These are phyloP conservation scores for Diaporthe sp. DNA, from an alignment of 2,329 filamentous ascomycete genomes.

Conservation along the genomic window DNA sequence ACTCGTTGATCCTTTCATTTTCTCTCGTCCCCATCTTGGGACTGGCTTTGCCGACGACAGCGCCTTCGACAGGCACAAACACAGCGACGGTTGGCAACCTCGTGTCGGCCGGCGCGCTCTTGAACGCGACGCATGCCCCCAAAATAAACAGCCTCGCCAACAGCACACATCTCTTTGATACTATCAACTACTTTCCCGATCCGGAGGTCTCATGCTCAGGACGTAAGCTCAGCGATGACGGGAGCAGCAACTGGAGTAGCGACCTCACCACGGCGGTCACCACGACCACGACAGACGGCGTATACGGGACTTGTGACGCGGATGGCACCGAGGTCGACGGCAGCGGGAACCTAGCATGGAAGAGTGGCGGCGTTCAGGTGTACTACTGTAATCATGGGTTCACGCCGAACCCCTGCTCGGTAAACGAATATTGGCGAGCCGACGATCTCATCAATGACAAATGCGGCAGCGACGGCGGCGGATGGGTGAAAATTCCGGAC, in stretches of 20 bases:
- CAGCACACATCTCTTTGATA: constrained; percentile 23
- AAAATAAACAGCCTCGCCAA: constrained; percentile 20
- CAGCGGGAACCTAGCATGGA: constrained; percentile 37
- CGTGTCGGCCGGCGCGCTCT: constrained; percentile 4
- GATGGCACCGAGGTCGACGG: constrained; percentile 34
- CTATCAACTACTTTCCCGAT: constrained; percentile 37
- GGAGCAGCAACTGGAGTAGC: constrained; percentile 1
- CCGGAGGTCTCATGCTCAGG: constrained; percentile 38
- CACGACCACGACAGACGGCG: constrained; percentile 13
- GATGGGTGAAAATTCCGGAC: constrained; percentile 37
- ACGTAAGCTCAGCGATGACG: constrained; percentile 23
- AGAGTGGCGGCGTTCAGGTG: constrained; percentile 36
- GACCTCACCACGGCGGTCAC: constrained; percentile 31
- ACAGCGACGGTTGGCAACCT: neutral
- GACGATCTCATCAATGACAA: constrained; percentile 37
- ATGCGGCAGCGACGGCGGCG: constrained; percentile 34
- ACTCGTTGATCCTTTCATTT: constrained; percentile 32
- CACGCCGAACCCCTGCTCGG: constrained; percentile 26
- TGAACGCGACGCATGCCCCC: neutral
- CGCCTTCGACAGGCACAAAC: neutral
- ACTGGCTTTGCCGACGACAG: constrained; percentile 30
- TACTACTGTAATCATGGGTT: constrained; percentile 39
- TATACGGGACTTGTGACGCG: constrained; percentile 37
- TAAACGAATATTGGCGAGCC: constrained; percentile 40
- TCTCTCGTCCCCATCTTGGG: constrained; percentile 29